A percentile compares a stretch with the other conserved stretches of the same genome.
Conservation (phyloP, 2,329 filamentous ascomycete species). For the Tolypocladium inflatum region DNA sequence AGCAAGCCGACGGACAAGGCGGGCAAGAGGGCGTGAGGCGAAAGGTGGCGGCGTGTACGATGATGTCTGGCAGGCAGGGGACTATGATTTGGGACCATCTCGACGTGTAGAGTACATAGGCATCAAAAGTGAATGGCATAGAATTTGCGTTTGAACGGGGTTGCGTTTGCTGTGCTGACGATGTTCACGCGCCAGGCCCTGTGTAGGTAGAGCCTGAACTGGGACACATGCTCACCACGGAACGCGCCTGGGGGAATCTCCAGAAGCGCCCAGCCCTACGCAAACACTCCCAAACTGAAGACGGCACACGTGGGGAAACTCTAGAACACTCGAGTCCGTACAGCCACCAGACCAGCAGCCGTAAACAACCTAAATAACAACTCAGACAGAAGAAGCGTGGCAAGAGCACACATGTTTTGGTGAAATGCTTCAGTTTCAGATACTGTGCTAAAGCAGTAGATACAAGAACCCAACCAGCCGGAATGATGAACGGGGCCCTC, state of each 20-base stretch:
- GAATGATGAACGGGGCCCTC: conserved; percentile 27
- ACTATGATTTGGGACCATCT: neutral
- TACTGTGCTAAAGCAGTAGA: neutral
- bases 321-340: too few relatives aligned
- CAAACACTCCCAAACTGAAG: too few relatives aligned
- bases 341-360: too few relatives aligned
- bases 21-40: conserved; percentile 17
- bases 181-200: too few relatives aligned
- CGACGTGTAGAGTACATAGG: neutral
- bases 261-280: too few relatives aligned
- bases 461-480: neutral
- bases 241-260: too few relatives aligned
- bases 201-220: too few relatives aligned
- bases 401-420: too few relatives aligned
- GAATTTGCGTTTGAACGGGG: neutral
- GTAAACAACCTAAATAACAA: too few relatives aligned
- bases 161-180: too few relatives aligned
- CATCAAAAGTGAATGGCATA: neutral
- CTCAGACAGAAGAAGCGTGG: neutral
- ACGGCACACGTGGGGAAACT: too few relatives aligned
- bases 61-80: neutral
- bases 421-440: neutral
- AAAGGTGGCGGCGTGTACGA: neutral
- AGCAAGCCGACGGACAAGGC: conserved; percentile 35
- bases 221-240: too few relatives aligned